These are phyloP conservation scores for Gamsiella multidivaricata DNA, from an alignment of 192 early-diverging fungal genomes.

Conservation along the genomic window DNA sequence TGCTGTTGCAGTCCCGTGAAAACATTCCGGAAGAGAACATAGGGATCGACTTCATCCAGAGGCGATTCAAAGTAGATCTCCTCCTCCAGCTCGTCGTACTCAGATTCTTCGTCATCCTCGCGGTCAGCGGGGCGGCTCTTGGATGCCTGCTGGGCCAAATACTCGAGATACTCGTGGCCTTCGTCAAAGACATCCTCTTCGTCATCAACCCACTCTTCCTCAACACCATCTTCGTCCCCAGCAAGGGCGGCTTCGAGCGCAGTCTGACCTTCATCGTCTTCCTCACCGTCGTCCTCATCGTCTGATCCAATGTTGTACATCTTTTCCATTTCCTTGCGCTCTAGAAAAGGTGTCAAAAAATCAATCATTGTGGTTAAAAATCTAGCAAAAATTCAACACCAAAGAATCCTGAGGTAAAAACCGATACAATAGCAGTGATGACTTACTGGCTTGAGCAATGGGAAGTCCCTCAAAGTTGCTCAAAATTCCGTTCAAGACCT, in stretches of 20 bases:
- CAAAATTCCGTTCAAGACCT: conserved; percentile 78
- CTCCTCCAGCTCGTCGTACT: conserved; percentile 78
- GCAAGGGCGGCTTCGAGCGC: conserved; percentile 65
- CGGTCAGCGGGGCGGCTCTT: conserved; percentile 36
- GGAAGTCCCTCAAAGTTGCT: conserved; percentile 80
- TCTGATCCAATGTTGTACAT: conserved; percentile 67
- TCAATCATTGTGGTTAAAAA: neutral
- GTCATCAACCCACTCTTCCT: conserved; percentile 59
- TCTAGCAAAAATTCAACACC: neutral
- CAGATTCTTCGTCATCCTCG: conserved; percentile 72
- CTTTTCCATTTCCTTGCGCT: conserved; percentile 67
- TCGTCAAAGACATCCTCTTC: conserved; percentile 59
- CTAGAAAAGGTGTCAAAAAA: conserved; percentile 13
- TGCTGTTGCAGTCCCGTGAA: conserved; percentile 68
- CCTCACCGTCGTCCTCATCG: conserved; percentile 68
- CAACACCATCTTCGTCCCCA: conserved; percentile 64
- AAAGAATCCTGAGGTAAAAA: no score
- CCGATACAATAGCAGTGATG: neutral
- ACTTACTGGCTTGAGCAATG: conserved; percentile 69
- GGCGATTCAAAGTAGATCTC: conserved; percentile 83
- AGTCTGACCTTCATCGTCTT: conserved; percentile 61
- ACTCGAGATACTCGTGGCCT: conserved; percentile 57
- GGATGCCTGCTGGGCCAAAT: conserved; percentile 55
- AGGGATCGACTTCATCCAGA: conserved; percentile 79
- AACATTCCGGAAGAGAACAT: conserved; percentile 74